phyloP scores from a whole-genome alignment of 2,329 filamentous ascomycete species.

The Zalaria obscura region DNA sequence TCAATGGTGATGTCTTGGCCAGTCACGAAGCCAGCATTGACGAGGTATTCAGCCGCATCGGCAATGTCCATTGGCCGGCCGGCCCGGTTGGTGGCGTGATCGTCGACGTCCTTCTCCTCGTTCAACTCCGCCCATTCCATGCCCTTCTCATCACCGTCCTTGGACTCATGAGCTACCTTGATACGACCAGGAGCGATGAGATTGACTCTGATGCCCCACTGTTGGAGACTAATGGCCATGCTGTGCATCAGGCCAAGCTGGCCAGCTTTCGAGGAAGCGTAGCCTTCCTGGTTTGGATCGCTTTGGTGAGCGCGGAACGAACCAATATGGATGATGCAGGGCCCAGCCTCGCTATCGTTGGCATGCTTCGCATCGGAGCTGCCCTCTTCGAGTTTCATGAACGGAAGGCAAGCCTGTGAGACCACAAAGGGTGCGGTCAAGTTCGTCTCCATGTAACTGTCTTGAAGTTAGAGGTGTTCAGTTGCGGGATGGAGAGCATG shows the following conservation, averaged over 20 bases:
- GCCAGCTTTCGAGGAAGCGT: slow-evolving; percentile 34
- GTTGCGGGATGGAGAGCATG: not conserved
- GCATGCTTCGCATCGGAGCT: slow-evolving; percentile 5
- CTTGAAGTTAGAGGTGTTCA: not conserved
- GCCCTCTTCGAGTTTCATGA: slow-evolving; percentile 11
- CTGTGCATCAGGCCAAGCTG: slow-evolving; percentile 33
- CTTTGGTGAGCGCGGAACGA: slow-evolving; percentile 34
- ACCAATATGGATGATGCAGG: slow-evolving; percentile 31
- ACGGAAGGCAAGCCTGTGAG: slow-evolving; percentile 15
- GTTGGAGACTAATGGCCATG: slow-evolving; percentile 30
- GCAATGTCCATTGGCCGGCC: slow-evolving; percentile 32
- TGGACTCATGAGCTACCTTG: slow-evolving; percentile 29
- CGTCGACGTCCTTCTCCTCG: slow-evolving; percentile 26
- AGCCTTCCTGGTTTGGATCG: slow-evolving; percentile 34
- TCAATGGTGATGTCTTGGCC: slow-evolving; percentile 31
- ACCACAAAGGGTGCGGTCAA: slow-evolving; percentile 20
- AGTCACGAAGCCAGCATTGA: slow-evolving; percentile 25
- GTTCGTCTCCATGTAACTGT: slow-evolving; percentile 23
- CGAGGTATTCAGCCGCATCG: slow-evolving; percentile 25
- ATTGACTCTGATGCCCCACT: slow-evolving; percentile 29
- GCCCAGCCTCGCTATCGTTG: slow-evolving; percentile 10
- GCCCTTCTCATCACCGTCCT: slow-evolving; percentile 25
- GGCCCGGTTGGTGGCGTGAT: slow-evolving; percentile 35
- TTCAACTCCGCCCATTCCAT: slow-evolving; percentile 25
- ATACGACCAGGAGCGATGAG: slow-evolving; percentile 37